phyloP scores from a whole-genome alignment of 805 yeast genomes.

The Cyberlindnera mrakii region DNA sequence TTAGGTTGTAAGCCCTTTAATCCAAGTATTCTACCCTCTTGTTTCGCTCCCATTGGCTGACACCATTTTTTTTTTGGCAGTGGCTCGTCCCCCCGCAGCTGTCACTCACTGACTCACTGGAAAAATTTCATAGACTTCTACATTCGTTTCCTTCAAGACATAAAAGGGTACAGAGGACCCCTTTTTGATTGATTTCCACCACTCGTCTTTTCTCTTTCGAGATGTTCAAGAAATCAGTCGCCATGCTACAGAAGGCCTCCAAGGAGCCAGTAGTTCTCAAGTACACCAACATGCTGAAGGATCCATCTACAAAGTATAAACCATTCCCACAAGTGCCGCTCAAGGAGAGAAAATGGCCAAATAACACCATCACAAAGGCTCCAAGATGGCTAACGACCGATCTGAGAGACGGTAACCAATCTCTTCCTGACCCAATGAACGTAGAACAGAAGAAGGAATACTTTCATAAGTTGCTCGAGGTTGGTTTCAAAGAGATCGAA shows the following conservation, averaged over 20 bases:
- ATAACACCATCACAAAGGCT: conserved; percentile 56
- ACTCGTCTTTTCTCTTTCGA: background rate
- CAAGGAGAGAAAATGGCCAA: conserved; percentile 69
- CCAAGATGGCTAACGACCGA: conserved; percentile 82
- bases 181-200: background rate
- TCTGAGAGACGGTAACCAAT: conserved; percentile 76
- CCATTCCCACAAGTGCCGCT: conserved; percentile 49
- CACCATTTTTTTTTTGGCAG: no score
- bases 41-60: no score
- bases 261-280: conserved; percentile 18
- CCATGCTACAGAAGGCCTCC: conserved; percentile 21
- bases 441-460: conserved; percentile 68
- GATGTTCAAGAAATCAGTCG: conserved; percentile 21
- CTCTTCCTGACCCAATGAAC: conserved; percentile 79
- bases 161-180: background rate
- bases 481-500: conserved; percentile 78
- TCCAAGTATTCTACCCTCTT: no score
- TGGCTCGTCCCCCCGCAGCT: no score
- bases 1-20: no score
- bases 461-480: conserved; percentile 63
- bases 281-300: conserved; percentile 54
- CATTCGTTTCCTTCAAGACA: background rate
- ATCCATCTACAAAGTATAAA: conserved; percentile 59
- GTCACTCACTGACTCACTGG: conserved; percentile 1
- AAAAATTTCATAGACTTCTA: background rate